Percentiles rank a stretch among this genome's conserved stretches.
These are phyloP conservation scores for Tolypocladium ovalisporum DNA, from an alignment of 2,329 filamentous ascomycete species.

Conservation along the genomic window DNA sequence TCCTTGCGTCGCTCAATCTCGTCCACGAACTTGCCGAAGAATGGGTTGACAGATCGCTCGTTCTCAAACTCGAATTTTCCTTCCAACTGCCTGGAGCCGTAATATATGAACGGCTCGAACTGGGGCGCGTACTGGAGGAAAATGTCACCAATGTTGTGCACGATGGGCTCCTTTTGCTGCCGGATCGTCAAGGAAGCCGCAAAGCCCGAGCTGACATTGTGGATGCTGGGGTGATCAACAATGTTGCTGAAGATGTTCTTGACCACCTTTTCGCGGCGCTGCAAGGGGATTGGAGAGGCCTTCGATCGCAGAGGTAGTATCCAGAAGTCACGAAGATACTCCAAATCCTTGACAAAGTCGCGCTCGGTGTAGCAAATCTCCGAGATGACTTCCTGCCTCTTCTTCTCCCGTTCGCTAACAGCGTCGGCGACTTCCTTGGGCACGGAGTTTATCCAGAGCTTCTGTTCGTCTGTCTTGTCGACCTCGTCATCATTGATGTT, in stretches of 20 bases:
- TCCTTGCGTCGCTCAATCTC: constrained; percentile 94
- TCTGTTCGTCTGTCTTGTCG: constrained; percentile 87
- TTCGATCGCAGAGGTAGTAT: constrained; percentile 80
- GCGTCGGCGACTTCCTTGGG: constrained; percentile 89
- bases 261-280: constrained; percentile 81
- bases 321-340: constrained; percentile 98
- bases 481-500: constrained; percentile 64
- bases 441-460: constrained; percentile 98
- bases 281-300: constrained; percentile 77
- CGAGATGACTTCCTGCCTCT: constrained; percentile 94
- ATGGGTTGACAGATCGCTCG: constrained; percentile 75
- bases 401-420: constrained; percentile 85
- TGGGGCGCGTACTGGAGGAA: constrained; percentile 86
- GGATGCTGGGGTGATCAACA: constrained; percentile 70
- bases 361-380: constrained; percentile 98
- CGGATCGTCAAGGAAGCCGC: constrained; percentile 80
- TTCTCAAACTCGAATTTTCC: constrained; percentile 98
- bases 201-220: constrained; percentile 80
- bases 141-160: constrained; percentile 83
- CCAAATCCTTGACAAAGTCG: constrained; percentile 97
- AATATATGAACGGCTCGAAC: constrained; percentile 93
- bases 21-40: constrained; percentile 86
- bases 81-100: constrained; percentile 90
- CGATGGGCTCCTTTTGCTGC: constrained; percentile 83
- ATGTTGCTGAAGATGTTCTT: constrained; percentile 93